phyloP scores from a whole-genome alignment of 805 yeast genomes.

The Metschnikowia amazonensis region DNA sequence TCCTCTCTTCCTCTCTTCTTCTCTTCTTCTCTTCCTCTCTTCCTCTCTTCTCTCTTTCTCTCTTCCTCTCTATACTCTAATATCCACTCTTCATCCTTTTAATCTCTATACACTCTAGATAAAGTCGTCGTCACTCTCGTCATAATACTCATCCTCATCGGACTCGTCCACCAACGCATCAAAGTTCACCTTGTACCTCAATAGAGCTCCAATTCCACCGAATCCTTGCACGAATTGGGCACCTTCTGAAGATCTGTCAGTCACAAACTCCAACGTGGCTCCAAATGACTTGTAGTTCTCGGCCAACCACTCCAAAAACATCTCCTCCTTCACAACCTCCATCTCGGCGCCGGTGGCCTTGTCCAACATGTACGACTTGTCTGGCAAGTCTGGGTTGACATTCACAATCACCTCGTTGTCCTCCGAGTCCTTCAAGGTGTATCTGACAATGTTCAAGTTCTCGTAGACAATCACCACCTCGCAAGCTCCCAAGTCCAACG shows the following conservation, averaged over 20 bases:
- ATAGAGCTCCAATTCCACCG: conserved; percentile 97
- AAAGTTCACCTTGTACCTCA: conserved; percentile 95
- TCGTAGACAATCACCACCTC: conserved; percentile 91
- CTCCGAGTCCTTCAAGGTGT: conserved; percentile 77
- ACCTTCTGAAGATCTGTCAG: conserved; percentile 96
- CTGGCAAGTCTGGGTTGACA: conserved; percentile 68
- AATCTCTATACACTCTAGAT: no score
- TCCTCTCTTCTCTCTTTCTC: background rate
- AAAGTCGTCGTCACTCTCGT: conserved; percentile 52
- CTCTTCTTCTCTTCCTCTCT: no score
- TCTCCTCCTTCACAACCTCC: conserved; percentile 81
- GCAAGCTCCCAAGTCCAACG: conserved; percentile 93
- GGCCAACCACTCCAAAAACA: conserved; percentile 95
- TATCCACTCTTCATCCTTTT: background rate
- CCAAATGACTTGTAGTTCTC: conserved; percentile 94
- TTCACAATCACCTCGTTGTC: conserved; percentile 72
- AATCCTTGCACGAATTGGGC: conserved; percentile 97
- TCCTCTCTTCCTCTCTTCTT: no score
- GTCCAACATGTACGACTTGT: conserved; percentile 73
- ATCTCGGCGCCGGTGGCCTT: conserved; percentile 86
- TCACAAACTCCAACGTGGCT: conserved; percentile 92
- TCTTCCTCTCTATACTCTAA: background rate
- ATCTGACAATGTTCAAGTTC: conserved; percentile 81
- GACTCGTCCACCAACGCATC: conserved; percentile 89
- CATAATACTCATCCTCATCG: conserved; percentile 82